These are phyloP conservation scores for Cucumis hystrix DNA, from an alignment of 306 rosid species.

Conservation along the genomic window DNA sequence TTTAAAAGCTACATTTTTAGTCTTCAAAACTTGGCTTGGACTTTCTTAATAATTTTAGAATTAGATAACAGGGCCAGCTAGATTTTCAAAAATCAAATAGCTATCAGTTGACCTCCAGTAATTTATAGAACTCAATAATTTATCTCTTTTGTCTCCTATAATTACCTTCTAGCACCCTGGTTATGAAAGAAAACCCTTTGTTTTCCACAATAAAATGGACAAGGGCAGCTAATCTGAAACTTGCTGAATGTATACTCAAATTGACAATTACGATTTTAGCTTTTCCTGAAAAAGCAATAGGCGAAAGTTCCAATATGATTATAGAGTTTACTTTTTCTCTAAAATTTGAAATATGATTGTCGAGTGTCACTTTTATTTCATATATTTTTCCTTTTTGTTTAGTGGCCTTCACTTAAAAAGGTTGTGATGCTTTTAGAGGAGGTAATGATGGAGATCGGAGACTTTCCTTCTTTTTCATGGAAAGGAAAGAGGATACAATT, in stretches of 20 bases:
- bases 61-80: no score
- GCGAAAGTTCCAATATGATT: background rate
- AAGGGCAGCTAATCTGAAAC: background rate
- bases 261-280: background rate
- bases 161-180: background rate
- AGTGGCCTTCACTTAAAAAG: background rate
- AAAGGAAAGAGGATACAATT: background rate
- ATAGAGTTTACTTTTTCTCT: background rate
- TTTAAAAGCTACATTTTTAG: no score
- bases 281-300: background rate
- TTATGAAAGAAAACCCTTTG: background rate
- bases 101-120: no score
- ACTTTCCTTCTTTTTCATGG: background rate
- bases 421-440: background rate
- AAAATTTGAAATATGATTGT: background rate
- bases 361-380: background rate
- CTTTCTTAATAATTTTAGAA: no score
- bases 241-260: background rate
- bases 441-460: slow-evolving; percentile 1
- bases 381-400: background rate
- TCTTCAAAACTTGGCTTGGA: no score
- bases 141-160: no score
- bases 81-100: no score
- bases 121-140: no score
- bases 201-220: background rate